A percentile compares a stretch with the other conserved stretches of the same genome.
Conservation (phyloP, 768 basidiomycete species). For the Tubosaeta sp. region DNA sequence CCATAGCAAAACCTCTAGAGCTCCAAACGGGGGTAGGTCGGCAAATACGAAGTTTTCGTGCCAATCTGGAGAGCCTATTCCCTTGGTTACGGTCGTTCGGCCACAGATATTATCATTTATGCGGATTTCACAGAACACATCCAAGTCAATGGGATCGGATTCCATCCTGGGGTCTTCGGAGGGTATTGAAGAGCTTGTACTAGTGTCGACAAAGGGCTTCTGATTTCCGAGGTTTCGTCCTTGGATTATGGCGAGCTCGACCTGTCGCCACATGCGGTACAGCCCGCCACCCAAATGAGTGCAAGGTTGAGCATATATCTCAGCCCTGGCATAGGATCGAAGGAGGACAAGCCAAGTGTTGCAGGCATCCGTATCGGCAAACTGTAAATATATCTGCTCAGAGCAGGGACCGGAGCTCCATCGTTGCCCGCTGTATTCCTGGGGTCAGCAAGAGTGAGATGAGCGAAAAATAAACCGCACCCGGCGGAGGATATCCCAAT, state of each 20-base stretch:
- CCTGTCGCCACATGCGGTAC: conserved; percentile 85
- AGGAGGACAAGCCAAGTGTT: conserved; percentile 78
- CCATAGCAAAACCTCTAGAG: conserved; percentile 64
- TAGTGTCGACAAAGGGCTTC: conserved; percentile 30
- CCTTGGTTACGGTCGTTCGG: conserved; percentile 70
- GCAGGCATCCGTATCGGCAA: conserved; percentile 57
- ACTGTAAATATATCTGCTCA: conserved; percentile 74
- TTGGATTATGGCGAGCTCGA: conserved; percentile 69
- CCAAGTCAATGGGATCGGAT: conserved; percentile 56
- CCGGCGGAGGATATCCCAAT: conserved; percentile 62
- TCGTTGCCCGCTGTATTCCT: conserved; percentile 47
- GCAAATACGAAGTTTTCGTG: conserved; percentile 72
- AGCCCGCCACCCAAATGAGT: conserved; percentile 62
- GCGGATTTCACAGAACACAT: conserved; percentile 76
- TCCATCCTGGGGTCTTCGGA: conserved; percentile 36
- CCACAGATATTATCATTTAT: conserved; percentile 65
- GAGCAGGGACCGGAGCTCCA: conserved; percentile 48
- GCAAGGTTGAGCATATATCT: conserved; percentile 65
- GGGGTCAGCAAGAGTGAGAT: conserved; percentile 6
- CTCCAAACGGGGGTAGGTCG: conserved; percentile 76
- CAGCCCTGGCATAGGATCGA: conserved; percentile 75
- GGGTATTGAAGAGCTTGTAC: conserved; percentile 23
- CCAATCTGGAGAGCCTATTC: conserved; percentile 70
- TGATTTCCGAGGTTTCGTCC: conserved; percentile 66
- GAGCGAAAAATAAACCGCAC: conserved; percentile 35